Evolutionary conservation across 768 basidiomycete species (phyloP).

Genomic region (Termitomyces sp.): DNA sequence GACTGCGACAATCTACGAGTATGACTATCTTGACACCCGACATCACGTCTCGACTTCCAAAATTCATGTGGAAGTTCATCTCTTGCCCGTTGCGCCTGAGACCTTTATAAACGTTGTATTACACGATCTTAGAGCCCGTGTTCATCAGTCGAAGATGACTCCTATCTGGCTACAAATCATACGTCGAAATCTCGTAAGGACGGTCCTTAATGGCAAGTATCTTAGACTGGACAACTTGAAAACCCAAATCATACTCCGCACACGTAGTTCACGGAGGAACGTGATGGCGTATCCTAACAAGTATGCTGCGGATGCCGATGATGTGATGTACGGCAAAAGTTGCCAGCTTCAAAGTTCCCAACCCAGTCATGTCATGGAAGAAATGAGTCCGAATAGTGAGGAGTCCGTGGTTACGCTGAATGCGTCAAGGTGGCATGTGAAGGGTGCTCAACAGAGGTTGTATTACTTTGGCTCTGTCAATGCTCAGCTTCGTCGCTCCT

Average conservation of each 20-base stretch:
- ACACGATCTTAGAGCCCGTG: conserved; percentile 29
- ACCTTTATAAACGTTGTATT: conserved; percentile 30
- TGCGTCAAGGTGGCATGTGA: conserved; percentile 31
- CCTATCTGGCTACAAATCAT: conserved; percentile 33
- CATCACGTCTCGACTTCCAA: conserved; percentile 16
- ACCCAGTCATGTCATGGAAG: background rate
- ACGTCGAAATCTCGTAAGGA: conserved; percentile 31
- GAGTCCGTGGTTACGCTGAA: conserved; percentile 27
- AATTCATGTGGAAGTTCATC: conserved; percentile 24
- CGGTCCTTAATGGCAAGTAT: conserved; percentile 35
- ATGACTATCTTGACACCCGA: conserved; percentile 25
- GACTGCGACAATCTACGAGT: conserved; percentile 20
- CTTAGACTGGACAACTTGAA: conserved; percentile 33
- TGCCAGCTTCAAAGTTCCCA: background rate
- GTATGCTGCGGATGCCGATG: too few relatives aligned
- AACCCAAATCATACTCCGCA: conserved; percentile 26
- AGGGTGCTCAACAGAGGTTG: conserved; percentile 26
- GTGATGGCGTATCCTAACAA: background rate
- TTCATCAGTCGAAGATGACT: conserved; percentile 27
- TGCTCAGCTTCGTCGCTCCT: conserved; percentile 33
- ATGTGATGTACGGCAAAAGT: background rate
- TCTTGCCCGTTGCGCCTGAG: conserved; percentile 34
- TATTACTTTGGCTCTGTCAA: conserved; percentile 35
- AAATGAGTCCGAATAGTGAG: conserved; percentile 12
- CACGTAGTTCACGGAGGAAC: background rate